Conservation (phyloP, 2,329 filamentous ascomycete species). For the Sporothrix sp. region DNA sequence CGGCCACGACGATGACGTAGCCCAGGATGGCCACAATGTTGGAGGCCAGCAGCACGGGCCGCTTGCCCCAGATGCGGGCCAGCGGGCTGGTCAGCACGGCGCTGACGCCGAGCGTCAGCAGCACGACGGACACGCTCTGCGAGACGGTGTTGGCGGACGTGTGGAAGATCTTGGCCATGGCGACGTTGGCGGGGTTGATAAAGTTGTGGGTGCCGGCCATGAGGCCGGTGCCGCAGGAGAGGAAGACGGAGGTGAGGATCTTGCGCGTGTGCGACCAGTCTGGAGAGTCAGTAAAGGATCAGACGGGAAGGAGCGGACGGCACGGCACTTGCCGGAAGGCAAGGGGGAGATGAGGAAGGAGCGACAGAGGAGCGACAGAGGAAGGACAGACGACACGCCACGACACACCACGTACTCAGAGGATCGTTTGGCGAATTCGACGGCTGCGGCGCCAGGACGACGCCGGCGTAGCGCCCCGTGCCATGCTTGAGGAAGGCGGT, state of each 20-base stretch:
- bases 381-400: too few species aligned
- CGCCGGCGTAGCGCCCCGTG: not conserved
- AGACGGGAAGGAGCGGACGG: too few species aligned
- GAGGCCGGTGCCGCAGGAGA: constrained; percentile 28
- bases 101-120: constrained; percentile 63
- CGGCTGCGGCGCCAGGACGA: constrained; percentile 4
- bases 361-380: not conserved
- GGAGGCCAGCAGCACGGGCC: constrained; percentile 27
- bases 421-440: constrained; percentile 4
- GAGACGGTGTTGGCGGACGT: constrained; percentile 27
- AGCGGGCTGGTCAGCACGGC: constrained; percentile 33
- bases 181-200: constrained; percentile 27
- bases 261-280: constrained; percentile 24
- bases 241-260: constrained; percentile 29
- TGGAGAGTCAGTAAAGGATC: not conserved
- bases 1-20: constrained; percentile 15
- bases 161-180: constrained; percentile 20
- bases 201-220: constrained; percentile 21
- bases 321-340: not conserved
- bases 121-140: constrained; percentile 25
- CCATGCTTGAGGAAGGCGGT: constrained; percentile 4
- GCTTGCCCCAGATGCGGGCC: constrained; percentile 25
- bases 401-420: not conserved
- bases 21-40: constrained; percentile 22
- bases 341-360: not conserved